A percentile compares a stretch with the other conserved stretches of the same genome.
Evolutionary conservation across 768 basidiomycete species (phyloP).

Genomic region (Termitomyces sp.): DNA sequence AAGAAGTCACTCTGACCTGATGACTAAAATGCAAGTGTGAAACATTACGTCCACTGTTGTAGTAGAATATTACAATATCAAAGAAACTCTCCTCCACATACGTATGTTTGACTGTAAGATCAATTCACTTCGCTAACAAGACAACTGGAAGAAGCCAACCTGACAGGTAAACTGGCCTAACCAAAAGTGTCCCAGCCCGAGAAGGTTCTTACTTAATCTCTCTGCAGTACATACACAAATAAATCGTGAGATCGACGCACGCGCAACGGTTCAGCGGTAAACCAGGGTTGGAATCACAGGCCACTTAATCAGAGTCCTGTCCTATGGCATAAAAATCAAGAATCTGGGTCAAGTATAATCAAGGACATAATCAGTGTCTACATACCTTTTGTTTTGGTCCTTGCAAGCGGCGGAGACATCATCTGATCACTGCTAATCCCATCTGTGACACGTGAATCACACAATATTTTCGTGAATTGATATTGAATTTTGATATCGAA

Average conservation of each 20-base stretch:
- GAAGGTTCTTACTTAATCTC: background rate
- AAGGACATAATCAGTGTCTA: background rate
- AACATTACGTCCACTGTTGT: background rate
- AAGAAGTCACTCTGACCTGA: background rate
- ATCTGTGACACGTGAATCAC: background rate
- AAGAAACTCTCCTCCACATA: background rate
- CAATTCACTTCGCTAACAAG: background rate
- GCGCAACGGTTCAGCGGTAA: background rate
- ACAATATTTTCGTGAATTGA: background rate
- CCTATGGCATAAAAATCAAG: background rate
- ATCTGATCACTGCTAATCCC: background rate
- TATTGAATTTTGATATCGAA: background rate
- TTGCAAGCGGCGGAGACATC: background rate
- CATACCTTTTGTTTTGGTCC: background rate
- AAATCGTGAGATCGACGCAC: background rate
- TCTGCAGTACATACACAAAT: no score
- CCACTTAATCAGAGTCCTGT: background rate
- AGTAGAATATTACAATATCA: background rate
- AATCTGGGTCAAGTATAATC: background rate
- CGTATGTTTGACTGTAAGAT: background rate
- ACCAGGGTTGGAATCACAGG: constrained; percentile 4
- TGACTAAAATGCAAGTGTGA: background rate
- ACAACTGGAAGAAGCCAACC: background rate
- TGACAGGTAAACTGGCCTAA: background rate
- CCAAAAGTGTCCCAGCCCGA: no score